These are phyloP conservation scores for Taphrina sp. DNA, from an alignment of 1,139 yeast species.

Conservation along the genomic window DNA sequence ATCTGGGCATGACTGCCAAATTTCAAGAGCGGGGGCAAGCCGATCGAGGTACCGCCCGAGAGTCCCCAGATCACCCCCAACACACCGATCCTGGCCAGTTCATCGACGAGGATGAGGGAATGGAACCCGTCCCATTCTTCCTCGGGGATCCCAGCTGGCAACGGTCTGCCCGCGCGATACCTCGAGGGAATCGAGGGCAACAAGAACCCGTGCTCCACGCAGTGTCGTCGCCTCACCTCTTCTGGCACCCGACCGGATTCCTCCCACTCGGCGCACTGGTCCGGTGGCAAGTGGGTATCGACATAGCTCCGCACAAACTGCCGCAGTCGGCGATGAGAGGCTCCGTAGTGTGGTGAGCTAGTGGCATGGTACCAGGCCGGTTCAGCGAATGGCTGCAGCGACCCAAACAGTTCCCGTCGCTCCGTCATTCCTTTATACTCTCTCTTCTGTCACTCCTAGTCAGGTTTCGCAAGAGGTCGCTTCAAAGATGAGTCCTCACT, in stretches of 20 bases:
- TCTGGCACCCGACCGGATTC: constrained; percentile 44
- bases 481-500: no score
- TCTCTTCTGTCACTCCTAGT: no score
- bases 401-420: constrained; percentile 43
- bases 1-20: constrained; percentile 42
- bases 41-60: constrained; percentile 43
- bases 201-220: no score
- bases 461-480: no score
- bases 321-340: constrained; percentile 46
- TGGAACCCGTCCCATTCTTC: constrained; percentile 84
- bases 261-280: constrained; percentile 50
- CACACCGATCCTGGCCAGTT: constrained; percentile 47
- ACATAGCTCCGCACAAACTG: constrained; percentile 48
- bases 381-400: constrained; percentile 48
- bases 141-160: constrained; percentile 2
- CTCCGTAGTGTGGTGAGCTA: constrained; percentile 46
- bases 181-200: constrained; percentile 74
- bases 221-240: constrained; percentile 56
- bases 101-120: constrained; percentile 69
- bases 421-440: no score
- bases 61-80: constrained; percentile 44
- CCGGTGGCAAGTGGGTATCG: constrained; percentile 45
- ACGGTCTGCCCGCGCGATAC: constrained; percentile 42
- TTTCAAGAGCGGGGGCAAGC: constrained; percentile 46
- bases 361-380: constrained; percentile 48